phyloP scores from a whole-genome alignment of 768 basidiomycete species.

The Collybia sordida region DNA sequence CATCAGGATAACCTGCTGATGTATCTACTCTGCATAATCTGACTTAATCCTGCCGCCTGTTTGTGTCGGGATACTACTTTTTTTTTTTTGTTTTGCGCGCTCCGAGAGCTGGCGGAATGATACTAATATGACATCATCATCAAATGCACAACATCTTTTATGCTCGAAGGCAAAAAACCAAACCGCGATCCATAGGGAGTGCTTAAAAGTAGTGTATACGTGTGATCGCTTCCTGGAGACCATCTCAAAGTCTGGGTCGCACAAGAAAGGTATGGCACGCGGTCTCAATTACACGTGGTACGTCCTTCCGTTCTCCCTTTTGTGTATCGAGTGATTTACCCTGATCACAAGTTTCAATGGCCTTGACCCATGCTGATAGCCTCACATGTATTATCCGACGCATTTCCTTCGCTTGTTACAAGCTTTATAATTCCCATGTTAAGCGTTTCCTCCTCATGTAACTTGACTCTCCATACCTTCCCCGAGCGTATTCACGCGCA shows the following conservation, averaged over 20 bases:
- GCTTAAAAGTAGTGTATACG: too few relatives aligned
- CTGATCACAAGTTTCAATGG: conserved; percentile 4
- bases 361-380: background rate
- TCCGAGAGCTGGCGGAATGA: background rate
- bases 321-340: conserved; percentile 7
- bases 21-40: conserved; percentile 12
- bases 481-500: background rate
- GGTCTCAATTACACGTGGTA: conserved; percentile 13
- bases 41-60: conserved; percentile 12
- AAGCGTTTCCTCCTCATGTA: background rate
- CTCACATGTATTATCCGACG: background rate
- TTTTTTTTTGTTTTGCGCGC: conserved; percentile 7
- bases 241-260: too few relatives aligned
- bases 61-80: conserved; percentile 13
- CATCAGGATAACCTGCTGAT: conserved; percentile 37
- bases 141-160: too few relatives aligned
- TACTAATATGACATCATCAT: too few relatives aligned
- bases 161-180: too few relatives aligned
- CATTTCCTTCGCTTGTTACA: background rate
- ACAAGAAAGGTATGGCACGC: conserved; percentile 4
- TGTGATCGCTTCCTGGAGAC: too few relatives aligned
- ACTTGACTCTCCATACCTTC: background rate
- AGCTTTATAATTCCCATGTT: background rate
- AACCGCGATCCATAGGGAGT: too few relatives aligned
- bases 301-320: background rate